Base-by-base conservation (phyloP, 148 eudicot species). In the Dysphania ambrosioides region DNA sequence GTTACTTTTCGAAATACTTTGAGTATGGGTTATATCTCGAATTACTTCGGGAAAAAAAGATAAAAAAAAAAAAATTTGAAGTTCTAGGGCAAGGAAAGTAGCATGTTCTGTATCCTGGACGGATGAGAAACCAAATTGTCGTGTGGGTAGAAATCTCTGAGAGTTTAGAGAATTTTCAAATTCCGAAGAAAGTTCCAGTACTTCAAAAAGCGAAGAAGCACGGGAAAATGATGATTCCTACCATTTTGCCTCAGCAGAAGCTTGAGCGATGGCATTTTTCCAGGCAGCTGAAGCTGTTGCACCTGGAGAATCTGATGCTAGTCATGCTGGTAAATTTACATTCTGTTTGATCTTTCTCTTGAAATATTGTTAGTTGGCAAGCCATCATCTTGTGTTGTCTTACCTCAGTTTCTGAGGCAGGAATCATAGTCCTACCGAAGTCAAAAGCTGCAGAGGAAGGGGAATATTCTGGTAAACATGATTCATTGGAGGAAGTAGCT, bases 211-310 rank as follows among this genome's bases (percentile, higher is more conserved):
- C 49, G 53, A 53, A 67, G 83, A 63, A 7, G 61, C 68, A 47
- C 77, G 58, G 51, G 83, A 70, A 3, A 75, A 72, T 69, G 80
- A 83, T 58, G 83, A 75, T 83, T 81, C 81, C 29, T 61, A 81
- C 41, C 83, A 89, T 80, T 80, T 81, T 84, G 88, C 81, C 73
- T 95, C 93, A 18, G 96, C 97, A 21, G 93, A 95, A 84, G 96
- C 93, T 41, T 86, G 92, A 88, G 96, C 96, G 49, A 59, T 70
- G 75, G 96, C 96, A 57, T 83, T 92, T 82, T 82, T 73, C 79
- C 85, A 90, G 82, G 99, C 92, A 41, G 91, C 94, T n/a, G 96
- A 86, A 81, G 92, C 89, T 78, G 96, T 92, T 78, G 88, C 86
- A 69, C 81, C 92, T 51, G 93, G 93, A 76, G 80, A 82, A 38